These are phyloP conservation scores for Neonectria magnoliae DNA, from an alignment of 2,329 filamentous ascomycete species.

Conservation along the genomic window DNA sequence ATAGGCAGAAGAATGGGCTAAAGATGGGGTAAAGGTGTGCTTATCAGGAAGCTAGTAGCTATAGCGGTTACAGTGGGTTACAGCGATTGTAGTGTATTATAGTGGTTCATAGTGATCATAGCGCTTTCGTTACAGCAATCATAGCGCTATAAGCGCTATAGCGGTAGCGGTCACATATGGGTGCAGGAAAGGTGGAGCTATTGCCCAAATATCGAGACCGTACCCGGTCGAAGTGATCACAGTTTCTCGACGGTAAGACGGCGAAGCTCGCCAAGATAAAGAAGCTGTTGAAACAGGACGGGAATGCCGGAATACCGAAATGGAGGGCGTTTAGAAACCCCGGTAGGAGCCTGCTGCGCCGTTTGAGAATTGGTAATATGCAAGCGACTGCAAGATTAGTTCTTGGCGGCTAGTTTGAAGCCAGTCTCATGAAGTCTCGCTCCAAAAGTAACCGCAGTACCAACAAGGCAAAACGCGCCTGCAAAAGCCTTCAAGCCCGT, in stretches of 20 bases:
- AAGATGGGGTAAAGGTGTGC: too few species aligned
- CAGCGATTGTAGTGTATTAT: too few species aligned
- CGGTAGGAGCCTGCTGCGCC: neutral
- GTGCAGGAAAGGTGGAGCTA: too few species aligned
- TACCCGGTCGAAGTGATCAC: too few species aligned
- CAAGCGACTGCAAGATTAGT: neutral
- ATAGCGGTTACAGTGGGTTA: too few species aligned
- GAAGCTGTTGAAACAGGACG: neutral
- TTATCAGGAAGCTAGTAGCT: too few species aligned
- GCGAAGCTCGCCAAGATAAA: neutral
- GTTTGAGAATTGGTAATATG: neutral
- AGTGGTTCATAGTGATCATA: too few species aligned
- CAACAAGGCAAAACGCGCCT: conserved; percentile 31
- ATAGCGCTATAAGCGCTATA: too few species aligned
- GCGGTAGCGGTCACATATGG: too few species aligned
- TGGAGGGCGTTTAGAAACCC: neutral
- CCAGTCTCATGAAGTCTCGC: conserved; percentile 14
- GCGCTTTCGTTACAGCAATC: too few species aligned
- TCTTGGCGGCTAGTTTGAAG: conserved; percentile 9
- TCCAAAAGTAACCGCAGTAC: conserved; percentile 22
- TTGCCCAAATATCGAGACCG: too few species aligned
- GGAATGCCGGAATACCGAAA: neutral
- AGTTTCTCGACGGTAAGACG: neutral
- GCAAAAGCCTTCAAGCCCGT: conserved; percentile 51
- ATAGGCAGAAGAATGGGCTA: too few species aligned